Base-by-base conservation (phyloP, 257 asterid species). In the Lycium ferocissimum region DNA sequence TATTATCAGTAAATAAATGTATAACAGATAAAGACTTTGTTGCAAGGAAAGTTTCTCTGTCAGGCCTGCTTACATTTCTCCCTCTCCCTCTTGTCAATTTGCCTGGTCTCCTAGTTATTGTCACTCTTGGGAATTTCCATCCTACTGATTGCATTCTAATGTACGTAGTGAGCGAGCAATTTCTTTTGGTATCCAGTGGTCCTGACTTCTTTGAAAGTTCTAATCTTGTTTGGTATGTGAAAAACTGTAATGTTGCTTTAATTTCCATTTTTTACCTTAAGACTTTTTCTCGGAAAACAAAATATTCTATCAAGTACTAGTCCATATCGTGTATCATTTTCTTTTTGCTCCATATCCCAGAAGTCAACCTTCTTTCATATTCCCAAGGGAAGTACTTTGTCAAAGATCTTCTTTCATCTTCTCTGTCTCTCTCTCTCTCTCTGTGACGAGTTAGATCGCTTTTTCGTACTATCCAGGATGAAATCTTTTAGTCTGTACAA, bases 341-440 rank as follows among this genome's bases (percentile, higher is more conserved):
- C 10, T 72, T n/a, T 72, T 72, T 45, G 38, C 80, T 72, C 80
- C 80, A 43, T 11, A 9, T 72, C 58, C 10, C 56, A 67, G 47
- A 35, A 37, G 47, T 66, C 20, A n/a, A 67, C 49, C 43, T 57
- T 56, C 61, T 57, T 67, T 14, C 49, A 35, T 35, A 35, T 67
- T 67, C 75, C 45, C 49, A 12, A 33, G 47, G 20, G 47, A 26
- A 13, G 75, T 14, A 35, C 22, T 35, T 9, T 66, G 73, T 35
- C 22, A 45, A 35, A 67, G 47, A 35, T 10, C 75, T 13, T 67
- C 2, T 35, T 14, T 67, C 75, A 33, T 35, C 75, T 45, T 22
- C 37, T n/a, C 0, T n/a, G n/a, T n/a, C 35, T 18, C 12, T 22
- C 7, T 56, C 18, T 3, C 18, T 3, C 6, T 2, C 2, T 6